These are phyloP conservation scores for Oryza longistaminata DNA, from an alignment of 176 grass and related monocot genomes.

Conservation along the genomic window DNA sequence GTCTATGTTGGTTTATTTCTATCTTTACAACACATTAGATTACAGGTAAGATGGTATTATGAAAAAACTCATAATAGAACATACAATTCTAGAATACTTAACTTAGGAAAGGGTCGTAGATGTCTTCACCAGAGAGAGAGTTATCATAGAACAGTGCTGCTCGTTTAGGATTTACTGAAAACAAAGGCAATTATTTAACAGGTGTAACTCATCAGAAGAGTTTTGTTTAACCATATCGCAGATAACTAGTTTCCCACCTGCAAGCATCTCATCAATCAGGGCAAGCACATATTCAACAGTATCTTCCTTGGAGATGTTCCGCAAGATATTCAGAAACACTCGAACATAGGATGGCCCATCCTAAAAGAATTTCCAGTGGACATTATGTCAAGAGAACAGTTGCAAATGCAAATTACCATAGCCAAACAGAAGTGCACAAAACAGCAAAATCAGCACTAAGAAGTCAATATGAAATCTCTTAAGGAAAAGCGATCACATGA, in stretches of 20 bases:
- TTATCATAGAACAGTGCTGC: slow-evolving; percentile 81
- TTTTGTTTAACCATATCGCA: not conserved
- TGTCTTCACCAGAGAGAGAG: slow-evolving; percentile 80
- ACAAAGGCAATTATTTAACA: slow-evolving; percentile 25
- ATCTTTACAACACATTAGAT: not conserved
- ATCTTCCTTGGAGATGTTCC: slow-evolving; percentile 86
- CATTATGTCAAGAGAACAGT: slow-evolving; percentile 6
- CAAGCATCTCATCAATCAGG: slow-evolving; percentile 92
- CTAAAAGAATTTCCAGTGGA: slow-evolving; percentile 46
- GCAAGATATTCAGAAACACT: slow-evolving; percentile 80
- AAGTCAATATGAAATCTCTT: not conserved
- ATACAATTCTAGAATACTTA: slow-evolving; percentile 50
- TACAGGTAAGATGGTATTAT: not conserved
- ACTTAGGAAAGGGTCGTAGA: slow-evolving; percentile 86
- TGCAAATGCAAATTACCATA: not conserved
- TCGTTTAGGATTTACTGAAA: slow-evolving; percentile 83
- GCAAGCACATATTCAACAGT: slow-evolving; percentile 95
- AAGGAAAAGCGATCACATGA: not conserved
- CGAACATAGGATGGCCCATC: slow-evolving; percentile 77
- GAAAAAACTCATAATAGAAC: slow-evolving; percentile 20
- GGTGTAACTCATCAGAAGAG: slow-evolving; percentile 29
- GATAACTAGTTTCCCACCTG: slow-evolving; percentile 52
- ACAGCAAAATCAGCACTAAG: not conserved
- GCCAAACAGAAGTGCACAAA: slow-evolving; percentile 7
- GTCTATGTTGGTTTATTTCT: slow-evolving; percentile 9